phyloP scores from a whole-genome alignment of 768 basidiomycete species.

The Naganishia vaughanmartiniae region DNA sequence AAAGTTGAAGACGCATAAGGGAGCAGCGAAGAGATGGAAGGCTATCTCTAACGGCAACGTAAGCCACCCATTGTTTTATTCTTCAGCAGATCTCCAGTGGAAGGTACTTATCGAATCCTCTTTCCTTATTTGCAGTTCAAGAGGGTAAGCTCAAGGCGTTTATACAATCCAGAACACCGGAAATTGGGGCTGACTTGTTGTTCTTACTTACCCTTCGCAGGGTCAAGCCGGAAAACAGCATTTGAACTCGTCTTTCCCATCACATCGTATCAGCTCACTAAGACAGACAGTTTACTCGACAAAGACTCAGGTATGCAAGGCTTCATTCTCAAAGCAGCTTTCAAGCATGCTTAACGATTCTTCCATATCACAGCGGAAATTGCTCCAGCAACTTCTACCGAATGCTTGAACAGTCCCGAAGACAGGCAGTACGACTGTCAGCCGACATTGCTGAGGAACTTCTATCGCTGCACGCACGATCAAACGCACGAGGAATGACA shows the following conservation, averaged over 20 bases:
- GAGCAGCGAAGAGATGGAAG: constrained; percentile 52
- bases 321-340: background rate
- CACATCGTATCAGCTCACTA: constrained; percentile 48
- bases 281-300: constrained; percentile 48
- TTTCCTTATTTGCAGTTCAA: constrained; percentile 43
- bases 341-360: background rate
- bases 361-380: background rate
- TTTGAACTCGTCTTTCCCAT: constrained; percentile 47
- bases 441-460: no score
- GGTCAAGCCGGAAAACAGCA: constrained; percentile 49
- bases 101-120: background rate
- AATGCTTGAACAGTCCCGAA: background rate
- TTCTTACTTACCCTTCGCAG: constrained; percentile 18
- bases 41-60: constrained; percentile 44
- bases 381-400: constrained; percentile 14
- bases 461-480: no score
- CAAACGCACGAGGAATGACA: no score
- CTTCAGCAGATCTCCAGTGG: background rate
- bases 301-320: constrained; percentile 42
- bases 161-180: background rate
- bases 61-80: constrained; percentile 8
- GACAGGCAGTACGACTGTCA: background rate
- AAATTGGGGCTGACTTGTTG: background rate
- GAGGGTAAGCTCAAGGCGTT: constrained; percentile 37
- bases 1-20: constrained; percentile 53